Percentiles rank a stretch among this genome's conserved stretches.
phyloP scores from a whole-genome alignment of 2,329 filamentous ascomycete genomes.

The Diplodia mutila region DNA sequence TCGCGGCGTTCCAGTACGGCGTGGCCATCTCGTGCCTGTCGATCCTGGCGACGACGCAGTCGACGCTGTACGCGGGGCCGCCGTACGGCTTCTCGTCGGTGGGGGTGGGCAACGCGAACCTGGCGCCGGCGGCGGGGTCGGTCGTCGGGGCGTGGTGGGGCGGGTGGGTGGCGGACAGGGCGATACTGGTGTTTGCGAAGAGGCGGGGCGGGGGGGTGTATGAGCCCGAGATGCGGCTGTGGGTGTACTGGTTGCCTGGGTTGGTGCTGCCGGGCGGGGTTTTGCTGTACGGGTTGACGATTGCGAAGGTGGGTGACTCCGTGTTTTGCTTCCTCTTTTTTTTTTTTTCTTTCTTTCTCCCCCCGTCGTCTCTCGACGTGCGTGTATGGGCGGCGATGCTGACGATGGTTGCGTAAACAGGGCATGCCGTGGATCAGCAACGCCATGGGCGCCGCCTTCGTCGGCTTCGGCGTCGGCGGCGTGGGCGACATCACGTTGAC shows the following conservation, averaged over 20 bases:
- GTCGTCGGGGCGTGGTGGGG: conserved; percentile 1
- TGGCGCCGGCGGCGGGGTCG: conserved; percentile 26
- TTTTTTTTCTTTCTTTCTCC: no score
- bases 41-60: conserved; percentile 48
- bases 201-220: conserved; percentile 45
- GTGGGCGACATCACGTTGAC: conserved; percentile 43
- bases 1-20: conserved; percentile 46
- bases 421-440: conserved; percentile 35
- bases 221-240: conserved; percentile 52
- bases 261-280: conserved; percentile 40
- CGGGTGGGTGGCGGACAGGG: not conserved
- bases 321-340: no score
- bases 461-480: conserved; percentile 42
- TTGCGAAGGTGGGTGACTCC: conserved; percentile 29
- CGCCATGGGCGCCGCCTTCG: conserved; percentile 45
- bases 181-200: conserved; percentile 32
- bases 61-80: conserved; percentile 39
- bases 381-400: conserved; percentile 28
- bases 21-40: conserved; percentile 47
- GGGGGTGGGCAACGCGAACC: conserved; percentile 46
- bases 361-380: no score
- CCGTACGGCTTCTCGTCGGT: conserved; percentile 43
- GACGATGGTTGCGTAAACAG: conserved; percentile 28
- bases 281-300: conserved; percentile 46
- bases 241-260: conserved; percentile 42